Evolutionary conservation across 768 basidiomycete species (phyloP), one percentile per base, ranked within the genome.

Genomic region (Russula foetens): DNA sequence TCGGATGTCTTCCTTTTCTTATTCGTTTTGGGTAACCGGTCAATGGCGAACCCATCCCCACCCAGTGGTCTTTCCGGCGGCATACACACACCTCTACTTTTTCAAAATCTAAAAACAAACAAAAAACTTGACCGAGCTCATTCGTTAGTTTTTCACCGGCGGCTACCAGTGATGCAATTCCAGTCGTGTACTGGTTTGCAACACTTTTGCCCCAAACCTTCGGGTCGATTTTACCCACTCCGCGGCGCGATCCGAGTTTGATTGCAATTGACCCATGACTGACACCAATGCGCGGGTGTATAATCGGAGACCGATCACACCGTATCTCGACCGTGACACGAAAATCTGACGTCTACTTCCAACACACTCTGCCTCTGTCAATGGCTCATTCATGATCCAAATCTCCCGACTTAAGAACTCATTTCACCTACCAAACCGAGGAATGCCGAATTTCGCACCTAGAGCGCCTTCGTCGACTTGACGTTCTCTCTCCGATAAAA

Each of bases 321-420:
- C 55, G 60, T 61, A 61, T 61, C 60, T 61, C 44, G 58, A 54
- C n/a, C n/a, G n/a, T n/a, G n/a, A n/a, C n/a, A n/a, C 24, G 59
- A 60, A 60, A 60, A 60, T 60, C 59, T 60, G 54, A 49, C 53
- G 31, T 28, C 35, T 17, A 33, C 45, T 46, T 33, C 45, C 19
- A 46, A 38, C 28, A 55, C 54, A 7, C 15, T n/a, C 23, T 38
- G 31, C 5, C 26, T 47, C 46, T 47, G 17, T 47, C 47, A 48
- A 49, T 49, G n/a, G 5, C 39, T 41, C 39, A 41, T 19, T 39
- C 19, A 31, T 43, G 48, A 44, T 55, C n/a, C 29, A 44, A 56
- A 55, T 60, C 59, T 56, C 60, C 44, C 35, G 60, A 51, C 60
- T 61, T 56, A 61, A 61, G 44, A 56, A 61, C 47, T 33, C 26